A percentile compares a stretch with the other conserved stretches of the same genome.
phyloP scores from a whole-genome alignment of 2,329 filamentous ascomycete species.

The Diplocarpon mali region DNA sequence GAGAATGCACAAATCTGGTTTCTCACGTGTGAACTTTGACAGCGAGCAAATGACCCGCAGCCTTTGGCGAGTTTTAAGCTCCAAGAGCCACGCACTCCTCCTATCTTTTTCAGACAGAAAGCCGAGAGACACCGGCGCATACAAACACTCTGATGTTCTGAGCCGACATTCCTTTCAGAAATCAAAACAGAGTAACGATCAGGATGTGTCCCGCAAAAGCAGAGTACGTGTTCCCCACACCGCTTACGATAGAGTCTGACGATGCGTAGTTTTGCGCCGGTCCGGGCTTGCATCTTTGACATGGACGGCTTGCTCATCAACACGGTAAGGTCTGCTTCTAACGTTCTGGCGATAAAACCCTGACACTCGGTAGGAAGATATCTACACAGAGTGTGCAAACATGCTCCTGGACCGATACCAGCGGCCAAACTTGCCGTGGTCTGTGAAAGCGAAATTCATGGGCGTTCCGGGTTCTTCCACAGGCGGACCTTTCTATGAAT shows the following conservation, averaged over 20 bases:
- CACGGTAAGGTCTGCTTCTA: slow-evolving; percentile 32
- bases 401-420: slow-evolving; percentile 64
- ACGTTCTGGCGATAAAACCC: neutral
- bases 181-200: neutral
- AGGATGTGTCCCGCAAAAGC: slow-evolving; percentile 2
- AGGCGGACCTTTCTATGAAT: slow-evolving; percentile 56
- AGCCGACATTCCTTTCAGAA: neutral
- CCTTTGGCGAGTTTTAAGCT: too few relatives aligned
- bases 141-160: too few relatives aligned
- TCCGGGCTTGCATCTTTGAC: slow-evolving; percentile 90
- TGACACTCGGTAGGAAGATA: slow-evolving; percentile 43
- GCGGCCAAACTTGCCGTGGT: slow-evolving; percentile 69
- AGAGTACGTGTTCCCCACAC: slow-evolving; percentile 2
- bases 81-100: too few relatives aligned
- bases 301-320: slow-evolving; percentile 95
- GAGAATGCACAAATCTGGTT: too few relatives aligned
- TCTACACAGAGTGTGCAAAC: slow-evolving; percentile 80
- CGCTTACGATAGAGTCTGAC: neutral
- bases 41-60: too few relatives aligned
- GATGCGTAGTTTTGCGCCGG: slow-evolving; percentile 53
- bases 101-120: too few relatives aligned
- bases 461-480: slow-evolving; percentile 28
- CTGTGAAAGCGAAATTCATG: slow-evolving; percentile 71
- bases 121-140: too few relatives aligned
- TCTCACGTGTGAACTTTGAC: too few relatives aligned